phyloP scores from a whole-genome alignment of 2,329 filamentous ascomycete genomes.

The Paramyrothecium sp. region DNA sequence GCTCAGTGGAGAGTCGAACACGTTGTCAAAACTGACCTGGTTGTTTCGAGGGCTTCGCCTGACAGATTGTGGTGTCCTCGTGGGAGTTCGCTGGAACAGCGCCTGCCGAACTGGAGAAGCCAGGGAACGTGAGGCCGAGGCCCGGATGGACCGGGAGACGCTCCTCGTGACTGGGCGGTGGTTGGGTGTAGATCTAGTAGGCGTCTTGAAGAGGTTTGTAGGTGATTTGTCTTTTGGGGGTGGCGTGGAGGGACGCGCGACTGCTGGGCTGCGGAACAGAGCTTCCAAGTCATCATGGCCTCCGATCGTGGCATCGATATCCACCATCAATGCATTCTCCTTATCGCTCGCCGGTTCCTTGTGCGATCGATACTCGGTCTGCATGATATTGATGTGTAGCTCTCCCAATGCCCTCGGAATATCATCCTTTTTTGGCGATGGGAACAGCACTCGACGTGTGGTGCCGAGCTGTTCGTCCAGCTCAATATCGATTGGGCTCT shows the following conservation, averaged over 20 bases:
- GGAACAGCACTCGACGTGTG: constrained; percentile 73
- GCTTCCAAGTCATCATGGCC: constrained; percentile 56
- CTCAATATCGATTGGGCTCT: constrained; percentile 55
- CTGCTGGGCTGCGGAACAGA: constrained; percentile 63
- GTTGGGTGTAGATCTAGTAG: constrained; percentile 59
- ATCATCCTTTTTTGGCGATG: constrained; percentile 68
- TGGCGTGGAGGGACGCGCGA: constrained; percentile 47
- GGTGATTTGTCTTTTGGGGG: constrained; percentile 42
- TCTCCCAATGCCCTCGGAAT: constrained; percentile 62
- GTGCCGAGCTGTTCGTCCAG: constrained; percentile 46
- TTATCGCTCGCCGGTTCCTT: constrained; percentile 37
- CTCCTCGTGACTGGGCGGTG: constrained; percentile 62
- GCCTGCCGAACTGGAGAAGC: constrained; percentile 40
- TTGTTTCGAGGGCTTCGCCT: constrained; percentile 42
- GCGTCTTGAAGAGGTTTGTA: constrained; percentile 54
- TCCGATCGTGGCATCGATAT: constrained; percentile 22
- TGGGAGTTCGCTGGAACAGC: constrained; percentile 47
- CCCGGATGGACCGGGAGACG: constrained; percentile 55
- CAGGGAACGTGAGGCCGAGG: constrained; percentile 31
- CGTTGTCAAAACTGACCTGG: constrained; percentile 32
- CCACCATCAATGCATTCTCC: constrained; percentile 46
- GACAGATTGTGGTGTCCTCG: constrained; percentile 34
- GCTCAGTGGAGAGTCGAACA: constrained; percentile 57
- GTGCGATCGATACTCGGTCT: constrained; percentile 34
- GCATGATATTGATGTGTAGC: constrained; percentile 51